These are phyloP conservation scores for Medicago arabica DNA, from an alignment of 306 rosid genomes.

Conservation along the genomic window DNA sequence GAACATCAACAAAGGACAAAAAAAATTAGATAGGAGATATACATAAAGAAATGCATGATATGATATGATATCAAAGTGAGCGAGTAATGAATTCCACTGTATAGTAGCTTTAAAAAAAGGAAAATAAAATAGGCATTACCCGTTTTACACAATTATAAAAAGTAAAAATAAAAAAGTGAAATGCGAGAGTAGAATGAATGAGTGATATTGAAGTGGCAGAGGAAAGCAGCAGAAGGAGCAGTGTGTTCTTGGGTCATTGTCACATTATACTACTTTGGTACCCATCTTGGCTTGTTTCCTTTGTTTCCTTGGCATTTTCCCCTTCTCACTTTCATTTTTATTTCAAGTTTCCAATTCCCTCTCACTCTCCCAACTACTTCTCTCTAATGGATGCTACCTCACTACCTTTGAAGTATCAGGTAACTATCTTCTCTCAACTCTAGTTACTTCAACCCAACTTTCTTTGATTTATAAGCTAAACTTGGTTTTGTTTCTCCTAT, in stretches of 20 bases:
- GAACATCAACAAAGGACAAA: constrained; percentile 49
- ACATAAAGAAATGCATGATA: neutral
- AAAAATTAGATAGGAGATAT: neutral
- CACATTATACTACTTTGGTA: constrained; percentile 46
- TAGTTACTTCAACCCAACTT: neutral
- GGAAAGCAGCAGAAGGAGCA: constrained; percentile 33
- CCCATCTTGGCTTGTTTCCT: neutral
- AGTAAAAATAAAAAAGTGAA: constrained; percentile 27
- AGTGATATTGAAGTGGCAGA: constrained; percentile 32
- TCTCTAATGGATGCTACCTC: constrained; percentile 62
- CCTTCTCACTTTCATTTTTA: constrained; percentile 10
- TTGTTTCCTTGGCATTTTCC: constrained; percentile 1
- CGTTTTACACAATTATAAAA: neutral
- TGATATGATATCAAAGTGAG: neutral
- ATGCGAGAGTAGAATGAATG: constrained; percentile 29
- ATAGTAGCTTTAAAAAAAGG: neutral
- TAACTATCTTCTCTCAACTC: neutral
- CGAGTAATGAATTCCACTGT: neutral
- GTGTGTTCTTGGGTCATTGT: constrained; percentile 57
- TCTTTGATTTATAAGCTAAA: neutral
- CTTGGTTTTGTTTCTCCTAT: constrained; percentile 32
- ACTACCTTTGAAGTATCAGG: constrained; percentile 62
- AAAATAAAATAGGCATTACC: neutral
- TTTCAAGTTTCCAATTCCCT: constrained; percentile 43
- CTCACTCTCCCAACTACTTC: constrained; percentile 16